phyloP scores from a whole-genome alignment of 306 rosid species.

The Luffa aegyptiaca region DNA sequence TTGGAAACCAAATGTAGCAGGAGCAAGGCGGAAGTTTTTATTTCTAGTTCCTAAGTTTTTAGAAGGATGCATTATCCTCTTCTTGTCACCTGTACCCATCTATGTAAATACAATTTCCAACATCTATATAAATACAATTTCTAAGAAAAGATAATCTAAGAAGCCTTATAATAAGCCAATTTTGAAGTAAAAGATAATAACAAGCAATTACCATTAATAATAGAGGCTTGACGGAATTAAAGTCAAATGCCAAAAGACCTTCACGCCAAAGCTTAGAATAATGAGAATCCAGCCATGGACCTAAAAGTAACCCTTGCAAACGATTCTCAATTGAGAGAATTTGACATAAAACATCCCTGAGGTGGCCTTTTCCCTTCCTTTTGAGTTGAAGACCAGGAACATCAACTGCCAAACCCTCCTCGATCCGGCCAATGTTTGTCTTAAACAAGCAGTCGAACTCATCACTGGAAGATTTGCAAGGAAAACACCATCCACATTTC shows the following conservation, averaged over 20 bases:
- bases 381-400: conserved; percentile 35
- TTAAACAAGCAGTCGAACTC: conserved; percentile 72
- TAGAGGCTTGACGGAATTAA: conserved; percentile 47
- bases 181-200: neutral
- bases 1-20: too few relatives aligned
- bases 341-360: conserved; percentile 43
- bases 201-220: conserved; percentile 56
- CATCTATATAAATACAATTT: neutral
- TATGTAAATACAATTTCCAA: neutral
- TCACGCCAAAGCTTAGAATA: conserved; percentile 49
- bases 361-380: conserved; percentile 46
- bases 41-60: neutral
- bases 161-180: neutral
- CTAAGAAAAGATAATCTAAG: neutral
- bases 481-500: conserved; percentile 92
- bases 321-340: conserved; percentile 70
- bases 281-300: conserved; percentile 80
- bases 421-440: conserved; percentile 30
- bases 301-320: conserved; percentile 68
- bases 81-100: neutral
- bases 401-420: conserved; percentile 34
- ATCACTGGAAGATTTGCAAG: conserved; percentile 57
- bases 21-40: too few relatives aligned
- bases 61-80: neutral
- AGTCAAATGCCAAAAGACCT: conserved; percentile 50